Conservation (phyloP, 2,329 filamentous ascomycete genomes). For the Paracoccidioides lutzii region DNA sequence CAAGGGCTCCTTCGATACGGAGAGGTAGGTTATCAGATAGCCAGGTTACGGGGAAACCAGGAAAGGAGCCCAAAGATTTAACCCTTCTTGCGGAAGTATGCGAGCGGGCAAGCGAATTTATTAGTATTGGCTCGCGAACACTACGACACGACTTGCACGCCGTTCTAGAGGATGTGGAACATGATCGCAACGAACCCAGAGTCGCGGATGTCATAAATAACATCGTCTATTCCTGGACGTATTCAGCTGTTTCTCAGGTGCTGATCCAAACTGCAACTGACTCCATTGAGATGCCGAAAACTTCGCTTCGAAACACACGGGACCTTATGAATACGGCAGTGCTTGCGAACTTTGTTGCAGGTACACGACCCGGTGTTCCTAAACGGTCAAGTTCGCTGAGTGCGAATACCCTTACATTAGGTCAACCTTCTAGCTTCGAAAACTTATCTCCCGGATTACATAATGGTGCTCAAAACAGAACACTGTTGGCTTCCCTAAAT, state of each 20-base stretch:
- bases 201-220: slow-evolving; percentile 30
- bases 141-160: slow-evolving; percentile 64
- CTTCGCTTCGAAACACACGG: slow-evolving; percentile 21
- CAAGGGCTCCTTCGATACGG: slow-evolving; percentile 43
- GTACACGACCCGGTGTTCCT: slow-evolving; percentile 21
- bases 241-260: slow-evolving; percentile 32
- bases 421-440: slow-evolving; percentile 19
- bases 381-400: slow-evolving; percentile 23
- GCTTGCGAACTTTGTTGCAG: slow-evolving; percentile 11
- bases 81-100: slow-evolving; percentile 76
- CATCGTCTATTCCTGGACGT: slow-evolving; percentile 36
- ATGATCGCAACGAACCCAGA: slow-evolving; percentile 18
- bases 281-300: slow-evolving; percentile 24
- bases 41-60: slow-evolving; percentile 34
- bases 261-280: slow-evolving; percentile 29
- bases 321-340: slow-evolving; percentile 15
- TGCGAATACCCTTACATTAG: background rate
- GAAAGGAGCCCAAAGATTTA: slow-evolving; percentile 59
- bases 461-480: slow-evolving; percentile 26
- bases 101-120: slow-evolving; percentile 67
- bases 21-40: slow-evolving; percentile 15
- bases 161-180: slow-evolving; percentile 39
- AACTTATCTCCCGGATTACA: slow-evolving; percentile 19
- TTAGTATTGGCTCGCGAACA: slow-evolving; percentile 64
- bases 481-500: slow-evolving; percentile 30